Evolutionary conservation across 2,329 filamentous ascomycete genomes (phyloP).

Genomic region (Neophaeococcomyces aloes): DNA sequence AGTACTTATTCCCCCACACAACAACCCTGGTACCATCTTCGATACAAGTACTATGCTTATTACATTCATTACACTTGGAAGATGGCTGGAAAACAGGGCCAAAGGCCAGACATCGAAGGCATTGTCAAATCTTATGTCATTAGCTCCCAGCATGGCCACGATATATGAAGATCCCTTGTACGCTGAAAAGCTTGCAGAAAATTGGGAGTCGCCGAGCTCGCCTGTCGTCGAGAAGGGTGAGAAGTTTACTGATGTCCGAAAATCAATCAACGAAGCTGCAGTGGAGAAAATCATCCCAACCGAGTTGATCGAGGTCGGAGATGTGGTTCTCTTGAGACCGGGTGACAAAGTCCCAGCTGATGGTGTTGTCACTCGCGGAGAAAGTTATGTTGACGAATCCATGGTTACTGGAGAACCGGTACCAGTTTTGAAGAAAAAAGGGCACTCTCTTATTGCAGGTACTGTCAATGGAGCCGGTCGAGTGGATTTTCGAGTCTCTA

Average conservation of each 20-base stretch:
- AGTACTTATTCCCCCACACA: constrained; percentile 62
- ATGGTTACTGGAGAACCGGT: constrained; percentile 98
- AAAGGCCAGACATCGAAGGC: constrained; percentile 96
- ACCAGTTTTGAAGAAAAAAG: constrained; percentile 81
- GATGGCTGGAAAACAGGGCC: constrained; percentile 85
- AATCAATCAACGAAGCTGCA: constrained; percentile 47
- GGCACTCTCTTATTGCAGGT: constrained; percentile 71
- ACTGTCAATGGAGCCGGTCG: constrained; percentile 92
- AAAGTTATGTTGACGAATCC: constrained; percentile 91
- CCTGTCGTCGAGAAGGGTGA: constrained; percentile 35
- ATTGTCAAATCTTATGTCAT: constrained; percentile 84
- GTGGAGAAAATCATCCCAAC: constrained; percentile 84
- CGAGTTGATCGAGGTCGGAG: constrained; percentile 84
- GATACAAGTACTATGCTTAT: constrained; percentile 98
- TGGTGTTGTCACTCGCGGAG: constrained; percentile 72
- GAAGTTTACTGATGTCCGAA: constrained; percentile 30
- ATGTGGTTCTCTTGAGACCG: constrained; percentile 83
- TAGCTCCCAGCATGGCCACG: constrained; percentile 91
- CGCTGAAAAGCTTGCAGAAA: constrained; percentile 77
- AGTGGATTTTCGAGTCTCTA: constrained; percentile 82
- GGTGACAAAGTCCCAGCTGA: constrained; percentile 96
- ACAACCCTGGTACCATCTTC: constrained; percentile 77
- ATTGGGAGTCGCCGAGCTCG: constrained; percentile 47
- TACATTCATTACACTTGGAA: constrained; percentile 83
- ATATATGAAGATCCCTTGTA: constrained; percentile 94